Conservation (phyloP, 129 eudicot species). For the sunflower (Helianthus annuus) region DNA sequence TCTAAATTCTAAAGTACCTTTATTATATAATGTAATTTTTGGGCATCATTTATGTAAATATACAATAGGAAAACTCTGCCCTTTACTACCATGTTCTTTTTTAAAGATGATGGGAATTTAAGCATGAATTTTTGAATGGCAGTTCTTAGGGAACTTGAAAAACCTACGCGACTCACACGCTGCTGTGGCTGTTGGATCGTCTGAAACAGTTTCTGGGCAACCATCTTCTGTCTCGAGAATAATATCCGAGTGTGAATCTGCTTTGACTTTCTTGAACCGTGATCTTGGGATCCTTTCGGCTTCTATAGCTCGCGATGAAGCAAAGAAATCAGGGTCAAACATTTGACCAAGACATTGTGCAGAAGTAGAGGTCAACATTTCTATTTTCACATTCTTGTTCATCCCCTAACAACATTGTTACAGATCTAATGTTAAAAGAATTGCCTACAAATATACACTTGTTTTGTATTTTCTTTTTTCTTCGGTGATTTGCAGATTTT, state of each 20-base stretch:
- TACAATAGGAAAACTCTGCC: no score
- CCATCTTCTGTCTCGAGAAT: conserved; percentile 83
- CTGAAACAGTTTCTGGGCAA: conserved; percentile 81
- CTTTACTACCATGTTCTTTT: neutral
- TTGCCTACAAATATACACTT: conserved; percentile 9
- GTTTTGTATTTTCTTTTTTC: neutral
- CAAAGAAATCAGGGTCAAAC: conserved; percentile 33
- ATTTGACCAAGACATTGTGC: conserved; percentile 30
- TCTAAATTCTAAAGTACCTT: no score
- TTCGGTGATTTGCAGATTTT: neutral
- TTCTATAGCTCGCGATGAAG: conserved; percentile 96
- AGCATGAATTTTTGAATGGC: conserved; percentile 20
- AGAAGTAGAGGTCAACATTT: conserved; percentile 20
- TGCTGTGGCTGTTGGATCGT: conserved; percentile 91
- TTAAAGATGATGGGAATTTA: neutral
- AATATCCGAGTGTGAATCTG: conserved; percentile 93
- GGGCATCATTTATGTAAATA: no score
- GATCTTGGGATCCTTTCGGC: conserved; percentile 95
- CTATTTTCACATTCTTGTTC: conserved; percentile 15
- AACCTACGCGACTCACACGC: conserved; percentile 96
- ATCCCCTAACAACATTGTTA: conserved; percentile 15
- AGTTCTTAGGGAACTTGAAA: conserved; percentile 93
- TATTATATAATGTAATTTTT: no score
- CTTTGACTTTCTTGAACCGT: conserved; percentile 73
- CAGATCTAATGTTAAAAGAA: conserved; percentile 15